Percentiles rank a stretch among this genome's conserved stretches.
phyloP scores from a whole-genome alignment of 495 filamentous ascomycete genomes.

The Aspergillus mulundensis region DNA sequence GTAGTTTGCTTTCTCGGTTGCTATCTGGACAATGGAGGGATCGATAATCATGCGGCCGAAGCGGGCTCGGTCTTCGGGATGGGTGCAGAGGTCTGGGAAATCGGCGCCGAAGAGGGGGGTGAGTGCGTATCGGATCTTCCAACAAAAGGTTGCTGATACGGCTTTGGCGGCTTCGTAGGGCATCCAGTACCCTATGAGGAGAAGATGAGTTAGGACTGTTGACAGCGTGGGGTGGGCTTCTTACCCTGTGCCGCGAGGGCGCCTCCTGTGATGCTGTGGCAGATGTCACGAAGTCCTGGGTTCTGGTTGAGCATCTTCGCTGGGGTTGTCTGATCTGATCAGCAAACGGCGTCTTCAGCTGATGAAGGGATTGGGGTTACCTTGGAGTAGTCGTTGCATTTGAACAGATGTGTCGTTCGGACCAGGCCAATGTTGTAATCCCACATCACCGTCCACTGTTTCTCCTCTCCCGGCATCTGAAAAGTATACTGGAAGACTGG shows the following conservation, averaged over 20 bases:
- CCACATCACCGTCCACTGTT: slow-evolving; percentile 81
- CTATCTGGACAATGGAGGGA: slow-evolving; percentile 50
- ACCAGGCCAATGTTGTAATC: slow-evolving; percentile 96
- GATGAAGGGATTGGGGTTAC: slow-evolving; percentile 35
- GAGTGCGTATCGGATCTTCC: slow-evolving; percentile 73
- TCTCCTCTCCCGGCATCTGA: slow-evolving; percentile 61
- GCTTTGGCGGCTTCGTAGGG: slow-evolving; percentile 81
- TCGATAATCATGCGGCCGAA: slow-evolving; percentile 69
- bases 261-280: slow-evolving; percentile 92
- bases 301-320: slow-evolving; percentile 77
- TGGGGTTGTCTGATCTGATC: slow-evolving; percentile 63
- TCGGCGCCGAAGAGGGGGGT: slow-evolving; percentile 83
- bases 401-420: slow-evolving; percentile 92
- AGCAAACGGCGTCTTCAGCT: slow-evolving; percentile 10
- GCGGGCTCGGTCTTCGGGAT: slow-evolving; percentile 47
- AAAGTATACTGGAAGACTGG: slow-evolving; percentile 93
- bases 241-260: slow-evolving; percentile 85
- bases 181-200: slow-evolving; percentile 80
- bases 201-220: background rate
- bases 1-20: slow-evolving; percentile 49
- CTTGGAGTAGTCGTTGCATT: slow-evolving; percentile 81
- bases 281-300: slow-evolving; percentile 76
- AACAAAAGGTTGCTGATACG: slow-evolving; percentile 83
- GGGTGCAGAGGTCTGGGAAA: slow-evolving; percentile 72
- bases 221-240: slow-evolving; percentile 1